These are phyloP conservation scores for Musa acuminata DNA, from an alignment of 176 grass and related monocot species.

Conservation along the genomic window DNA sequence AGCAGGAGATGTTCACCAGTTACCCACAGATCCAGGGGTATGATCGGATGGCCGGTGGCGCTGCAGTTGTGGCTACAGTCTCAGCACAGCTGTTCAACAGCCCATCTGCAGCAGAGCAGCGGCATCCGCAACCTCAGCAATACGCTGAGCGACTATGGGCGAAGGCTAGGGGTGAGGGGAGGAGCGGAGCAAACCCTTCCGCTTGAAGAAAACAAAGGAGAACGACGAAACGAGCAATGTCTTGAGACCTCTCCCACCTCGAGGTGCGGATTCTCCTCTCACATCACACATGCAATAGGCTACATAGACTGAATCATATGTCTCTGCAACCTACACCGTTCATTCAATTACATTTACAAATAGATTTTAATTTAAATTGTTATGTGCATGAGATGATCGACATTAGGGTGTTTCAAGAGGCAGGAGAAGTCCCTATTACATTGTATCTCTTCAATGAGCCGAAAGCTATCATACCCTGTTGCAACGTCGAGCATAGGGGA, in stretches of 20 bases:
- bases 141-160: background rate
- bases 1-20: slow-evolving; percentile 28
- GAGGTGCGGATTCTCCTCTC: too few species aligned
- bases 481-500: background rate
- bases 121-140: background rate
- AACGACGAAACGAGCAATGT: background rate
- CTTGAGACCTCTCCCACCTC: too few species aligned
- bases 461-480: background rate
- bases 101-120: slow-evolving; percentile 10
- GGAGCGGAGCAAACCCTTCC: background rate
- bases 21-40: slow-evolving; percentile 10
- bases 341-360: too few species aligned
- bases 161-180: slow-evolving; percentile 13
- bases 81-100: slow-evolving; percentile 13
- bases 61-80: background rate
- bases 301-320: too few species aligned
- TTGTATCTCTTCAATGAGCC: background rate
- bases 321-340: too few species aligned
- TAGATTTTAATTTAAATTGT: too few species aligned
- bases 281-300: too few species aligned
- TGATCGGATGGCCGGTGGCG: background rate
- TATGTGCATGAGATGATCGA: too few species aligned
- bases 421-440: too few species aligned
- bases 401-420: too few species aligned
- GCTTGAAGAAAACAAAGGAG: slow-evolving; percentile 4